phyloP scores from a whole-genome alignment of 352 stramenopile species.

The Peronosclerospora sorghi region DNA sequence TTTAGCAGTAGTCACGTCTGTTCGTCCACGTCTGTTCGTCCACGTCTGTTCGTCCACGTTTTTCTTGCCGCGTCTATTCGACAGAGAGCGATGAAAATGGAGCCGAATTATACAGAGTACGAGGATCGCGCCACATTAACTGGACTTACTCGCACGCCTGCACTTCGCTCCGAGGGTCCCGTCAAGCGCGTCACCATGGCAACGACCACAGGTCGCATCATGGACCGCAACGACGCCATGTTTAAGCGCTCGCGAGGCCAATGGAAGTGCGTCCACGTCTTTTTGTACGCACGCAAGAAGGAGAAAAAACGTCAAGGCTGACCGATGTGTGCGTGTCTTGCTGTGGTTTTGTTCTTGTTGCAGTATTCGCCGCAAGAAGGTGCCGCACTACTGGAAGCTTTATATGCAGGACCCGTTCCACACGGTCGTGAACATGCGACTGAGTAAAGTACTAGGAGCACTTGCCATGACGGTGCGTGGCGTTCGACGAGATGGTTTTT shows the following conservation, averaged over 20 bases:
- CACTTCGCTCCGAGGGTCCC: constrained; percentile 11
- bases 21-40: too few species aligned
- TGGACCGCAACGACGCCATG: constrained; percentile 54
- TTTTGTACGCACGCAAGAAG: not conserved
- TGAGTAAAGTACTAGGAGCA: constrained; percentile 62
- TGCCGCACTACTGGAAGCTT: constrained; percentile 72
- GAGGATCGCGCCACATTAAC: constrained; percentile 18
- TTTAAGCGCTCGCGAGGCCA: constrained; percentile 63
- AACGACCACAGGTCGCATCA: constrained; percentile 43
- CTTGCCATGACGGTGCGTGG: constrained; percentile 19
- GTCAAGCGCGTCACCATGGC: constrained; percentile 17
- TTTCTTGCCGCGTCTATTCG: too few species aligned
- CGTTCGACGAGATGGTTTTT: constrained; percentile 2
- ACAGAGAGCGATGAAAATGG: constrained; percentile 23
- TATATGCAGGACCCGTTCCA: constrained; percentile 82
- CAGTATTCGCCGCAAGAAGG: constrained; percentile 69
- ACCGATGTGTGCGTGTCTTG: not conserved
- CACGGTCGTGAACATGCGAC: constrained; percentile 66
- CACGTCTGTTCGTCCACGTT: too few species aligned
- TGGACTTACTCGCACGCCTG: constrained; percentile 1
- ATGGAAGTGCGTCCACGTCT: constrained; percentile 48
- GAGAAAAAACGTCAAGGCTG: not conserved
- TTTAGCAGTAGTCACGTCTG: too few species aligned
- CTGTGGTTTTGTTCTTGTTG: not conserved
- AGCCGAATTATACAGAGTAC: constrained; percentile 41